A percentile compares a stretch with the other conserved stretches of the same genome.
Conservation (phyloP, 371 early-diverging fungal genomes). For the Globomyces sp. region DNA sequence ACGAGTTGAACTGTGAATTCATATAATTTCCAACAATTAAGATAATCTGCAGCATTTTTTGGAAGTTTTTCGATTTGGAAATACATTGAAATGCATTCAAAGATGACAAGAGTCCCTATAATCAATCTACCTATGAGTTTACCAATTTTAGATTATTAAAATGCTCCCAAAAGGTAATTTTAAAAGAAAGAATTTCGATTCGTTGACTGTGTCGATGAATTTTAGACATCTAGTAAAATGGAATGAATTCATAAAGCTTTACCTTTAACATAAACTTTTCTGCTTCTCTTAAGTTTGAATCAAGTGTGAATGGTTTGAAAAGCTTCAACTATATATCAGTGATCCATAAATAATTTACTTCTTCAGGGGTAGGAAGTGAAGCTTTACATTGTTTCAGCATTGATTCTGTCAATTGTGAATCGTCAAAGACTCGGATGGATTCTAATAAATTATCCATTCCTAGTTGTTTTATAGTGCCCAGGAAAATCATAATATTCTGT, state of each 20-base stretch:
- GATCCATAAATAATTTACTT: background rate
- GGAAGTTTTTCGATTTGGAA: background rate
- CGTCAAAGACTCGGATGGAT: background rate
- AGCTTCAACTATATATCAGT: background rate
- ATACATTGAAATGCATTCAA: conserved; percentile 2
- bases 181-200: conserved; percentile 1
- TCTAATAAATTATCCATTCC: background rate
- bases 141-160: background rate
- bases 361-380: conserved; percentile 5
- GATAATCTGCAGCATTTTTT: conserved; percentile 8
- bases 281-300: background rate
- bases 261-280: background rate
- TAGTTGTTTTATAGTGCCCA: background rate
- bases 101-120: background rate
- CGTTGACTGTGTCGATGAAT: background rate
- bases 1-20: background rate
- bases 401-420: background rate
- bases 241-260: no score
- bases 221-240: no score
- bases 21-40: conserved; percentile 3
- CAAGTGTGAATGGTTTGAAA: background rate
- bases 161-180: background rate
- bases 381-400: background rate
- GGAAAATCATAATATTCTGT: conserved; percentile 9
- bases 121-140: no score